Evolutionary conservation across 495 filamentous ascomycete genomes (phyloP).

Genomic region (Penicillium coprophilum): DNA sequence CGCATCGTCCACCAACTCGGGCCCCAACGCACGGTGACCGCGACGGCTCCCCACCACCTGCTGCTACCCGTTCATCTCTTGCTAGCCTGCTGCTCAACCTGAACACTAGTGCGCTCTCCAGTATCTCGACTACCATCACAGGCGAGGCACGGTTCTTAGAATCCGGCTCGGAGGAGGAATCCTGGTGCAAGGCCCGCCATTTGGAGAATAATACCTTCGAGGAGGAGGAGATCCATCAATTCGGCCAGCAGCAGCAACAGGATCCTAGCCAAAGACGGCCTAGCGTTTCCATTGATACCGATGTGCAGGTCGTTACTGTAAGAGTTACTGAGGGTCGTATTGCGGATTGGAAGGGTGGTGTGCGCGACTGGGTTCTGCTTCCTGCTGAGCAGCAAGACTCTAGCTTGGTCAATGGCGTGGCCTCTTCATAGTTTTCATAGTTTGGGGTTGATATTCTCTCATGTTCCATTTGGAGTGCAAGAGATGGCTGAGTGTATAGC

Average conservation of each 20-base stretch:
- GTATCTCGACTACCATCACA: slow-evolving; percentile 91
- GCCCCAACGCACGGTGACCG: slow-evolving; percentile 52
- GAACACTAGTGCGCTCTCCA: slow-evolving; percentile 83
- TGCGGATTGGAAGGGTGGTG: slow-evolving; percentile 78
- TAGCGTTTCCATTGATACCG: slow-evolving; percentile 64
- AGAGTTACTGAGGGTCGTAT: slow-evolving; percentile 71
- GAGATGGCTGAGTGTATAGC: background rate
- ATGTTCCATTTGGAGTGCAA: background rate
- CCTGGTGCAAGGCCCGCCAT: slow-evolving; percentile 76
- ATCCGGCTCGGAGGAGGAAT: slow-evolving; percentile 72
- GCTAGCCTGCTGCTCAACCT: slow-evolving; percentile 82
- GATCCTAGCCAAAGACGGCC: slow-evolving; percentile 29
- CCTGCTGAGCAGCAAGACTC: slow-evolving; percentile 30
- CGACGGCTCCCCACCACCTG: slow-evolving; percentile 62
- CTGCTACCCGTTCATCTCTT: slow-evolving; percentile 65
- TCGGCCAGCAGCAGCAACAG: slow-evolving; percentile 39
- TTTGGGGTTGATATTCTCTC: background rate
- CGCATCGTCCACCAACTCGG: slow-evolving; percentile 82
- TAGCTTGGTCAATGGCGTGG: slow-evolving; percentile 41
- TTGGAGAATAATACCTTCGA: slow-evolving; percentile 89
- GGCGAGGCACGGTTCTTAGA: slow-evolving; percentile 73
- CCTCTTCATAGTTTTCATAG: slow-evolving; percentile 17
- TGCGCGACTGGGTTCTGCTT: slow-evolving; percentile 67
- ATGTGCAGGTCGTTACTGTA: slow-evolving; percentile 74
- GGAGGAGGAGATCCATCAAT: slow-evolving; percentile 44